Base-by-base conservation (phyloP, 306 rosid genomes). In the Vicia villosa region DNA sequence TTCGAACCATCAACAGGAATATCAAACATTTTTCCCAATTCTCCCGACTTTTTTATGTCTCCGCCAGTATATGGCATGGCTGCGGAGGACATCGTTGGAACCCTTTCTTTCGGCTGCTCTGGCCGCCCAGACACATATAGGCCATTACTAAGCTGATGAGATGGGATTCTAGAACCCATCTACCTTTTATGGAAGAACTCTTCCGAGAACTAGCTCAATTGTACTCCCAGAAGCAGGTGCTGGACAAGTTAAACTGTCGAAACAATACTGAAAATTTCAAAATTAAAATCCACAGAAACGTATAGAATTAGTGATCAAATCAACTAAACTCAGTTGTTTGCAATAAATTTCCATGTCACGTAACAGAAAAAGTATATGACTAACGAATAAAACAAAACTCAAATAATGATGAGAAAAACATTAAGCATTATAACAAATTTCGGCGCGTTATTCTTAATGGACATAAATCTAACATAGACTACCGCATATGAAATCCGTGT, bases 91-190 rank as follows among this genome's bases (percentile, higher is more conserved):
- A 94, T 94, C 1, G 95, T 87, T 10, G 99, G 99, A 63, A 95
- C 20, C 84, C 89, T 91, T 86, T 94, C 99, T 83, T 91, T 94
- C 12, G 92, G 99, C 80, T 89, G 97, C 89, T 94, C 97, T 10
- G 99, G 99, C 85, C 97, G 82, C 71, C 99, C 97, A 28, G 97
- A 91, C 70, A 94, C 99, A 16, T 89, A 89, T 26, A 94, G 97
- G 68, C 99, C 99, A 83, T 89, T 94, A 85, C 97, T 94, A 66
- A 94, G 97, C 84, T 94, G 91, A 87, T 94, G 99, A 69, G 99
- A 94, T 60, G 92, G 95, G 81, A 94, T 84, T 87, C 97, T 87
- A 22, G 99, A 94, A 76, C 95, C 83, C 99, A 94, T 94, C 84
- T 75, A 77, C 74, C 82, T 75, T 74, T 45, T 77, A 24, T 55